Percentiles rank a stretch among this genome's conserved stretches.
Conservation (phyloP, 805 yeast species). For the Zygosaccharomyces gambellarensis region DNA sequence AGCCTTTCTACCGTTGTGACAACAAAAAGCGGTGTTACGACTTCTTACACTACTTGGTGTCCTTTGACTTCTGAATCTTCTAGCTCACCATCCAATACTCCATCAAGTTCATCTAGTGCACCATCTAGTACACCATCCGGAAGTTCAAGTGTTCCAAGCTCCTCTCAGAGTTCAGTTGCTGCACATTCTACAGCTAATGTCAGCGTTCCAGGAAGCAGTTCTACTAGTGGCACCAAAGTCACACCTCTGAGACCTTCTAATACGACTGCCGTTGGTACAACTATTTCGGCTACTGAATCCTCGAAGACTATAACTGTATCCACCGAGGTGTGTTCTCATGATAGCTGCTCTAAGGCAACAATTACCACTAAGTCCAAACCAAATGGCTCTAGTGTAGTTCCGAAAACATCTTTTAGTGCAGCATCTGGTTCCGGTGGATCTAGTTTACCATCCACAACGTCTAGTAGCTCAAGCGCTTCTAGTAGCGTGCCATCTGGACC, state of each 20-base stretch:
- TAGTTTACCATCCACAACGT: background rate
- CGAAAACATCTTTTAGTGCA: background rate
- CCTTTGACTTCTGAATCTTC: constrained; percentile 25
- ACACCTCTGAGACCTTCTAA: background rate
- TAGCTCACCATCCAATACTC: background rate
- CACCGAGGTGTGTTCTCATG: constrained; percentile 17
- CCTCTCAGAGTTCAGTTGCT: background rate
- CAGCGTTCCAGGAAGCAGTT: background rate
- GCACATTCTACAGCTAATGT: background rate
- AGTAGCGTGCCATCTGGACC: background rate
- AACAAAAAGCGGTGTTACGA: constrained; percentile 29
- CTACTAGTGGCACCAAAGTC: background rate
- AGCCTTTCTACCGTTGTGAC: constrained; percentile 31
- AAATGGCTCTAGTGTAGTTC: too few relatives aligned
- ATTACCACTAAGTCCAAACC: background rate
- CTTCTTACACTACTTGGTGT: constrained; percentile 41
- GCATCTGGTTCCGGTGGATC: background rate
- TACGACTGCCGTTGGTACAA: background rate
- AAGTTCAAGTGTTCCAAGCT: background rate
- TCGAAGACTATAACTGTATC: constrained; percentile 13
- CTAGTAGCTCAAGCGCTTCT: background rate
- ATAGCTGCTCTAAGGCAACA: constrained; percentile 6
- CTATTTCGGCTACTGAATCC: background rate
- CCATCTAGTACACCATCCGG: background rate
- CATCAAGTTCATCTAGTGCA: background rate